These are phyloP conservation scores for Trichomonascaceae sp. DNA, from an alignment of 1,139 yeast species.

Conservation along the genomic window DNA sequence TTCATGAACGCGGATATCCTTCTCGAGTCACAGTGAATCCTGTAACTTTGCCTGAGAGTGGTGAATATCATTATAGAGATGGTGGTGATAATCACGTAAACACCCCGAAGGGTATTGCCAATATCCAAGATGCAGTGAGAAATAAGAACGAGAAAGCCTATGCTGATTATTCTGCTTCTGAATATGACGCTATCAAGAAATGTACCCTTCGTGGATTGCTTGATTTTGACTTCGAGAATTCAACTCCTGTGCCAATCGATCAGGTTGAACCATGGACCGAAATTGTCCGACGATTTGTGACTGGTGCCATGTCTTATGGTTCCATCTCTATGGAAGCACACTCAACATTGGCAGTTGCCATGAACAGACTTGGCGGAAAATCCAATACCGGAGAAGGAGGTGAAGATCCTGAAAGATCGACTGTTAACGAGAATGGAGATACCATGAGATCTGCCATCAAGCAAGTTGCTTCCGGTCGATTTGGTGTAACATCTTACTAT, in stretches of 20 bases:
- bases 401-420: conserved; percentile 90
- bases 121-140: conserved; percentile 93
- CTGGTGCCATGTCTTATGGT: conserved; percentile 99
- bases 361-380: conserved; percentile 97
- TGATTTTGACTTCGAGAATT: conserved; percentile 73
- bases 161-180: conserved; percentile 82
- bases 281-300: conserved; percentile 91
- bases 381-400: conserved; percentile 99
- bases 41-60: conserved; percentile 80
- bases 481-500: conserved; percentile 94
- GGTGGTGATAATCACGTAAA: conserved; percentile 96
- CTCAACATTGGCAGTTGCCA: conserved; percentile 94
- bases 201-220: conserved; percentile 92
- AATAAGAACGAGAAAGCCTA: conserved; percentile 92
- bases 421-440: conserved; percentile 73
- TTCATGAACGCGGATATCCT: conserved; percentile 92
- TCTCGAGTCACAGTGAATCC: conserved; percentile 66
- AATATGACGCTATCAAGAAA: conserved; percentile 83
- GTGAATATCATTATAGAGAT: conserved; percentile 98
- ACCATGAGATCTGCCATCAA: conserved; percentile 97
- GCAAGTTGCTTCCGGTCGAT: conserved; percentile 97
- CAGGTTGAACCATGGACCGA: conserved; percentile 99
- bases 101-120: conserved; percentile 92
- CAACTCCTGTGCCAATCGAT: conserved; percentile 80
- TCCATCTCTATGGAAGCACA: conserved; percentile 98